Evolutionary conservation across 345 rosid species (phyloP).

Genomic region (Arabidopsis suecica): DNA sequence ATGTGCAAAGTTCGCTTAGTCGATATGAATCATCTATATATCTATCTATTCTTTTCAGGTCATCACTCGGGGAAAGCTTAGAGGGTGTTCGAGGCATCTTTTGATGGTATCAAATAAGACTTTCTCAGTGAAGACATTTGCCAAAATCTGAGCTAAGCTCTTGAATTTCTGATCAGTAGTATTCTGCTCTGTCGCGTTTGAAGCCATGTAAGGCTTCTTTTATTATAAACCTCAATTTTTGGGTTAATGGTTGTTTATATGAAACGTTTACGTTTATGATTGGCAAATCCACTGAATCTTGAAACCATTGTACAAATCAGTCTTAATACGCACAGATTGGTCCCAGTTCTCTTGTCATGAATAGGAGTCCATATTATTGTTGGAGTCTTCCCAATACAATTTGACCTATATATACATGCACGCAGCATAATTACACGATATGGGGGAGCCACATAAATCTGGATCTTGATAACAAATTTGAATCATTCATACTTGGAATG

Average conservation of each 20-base stretch:
- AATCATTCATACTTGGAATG: conserved; percentile 51
- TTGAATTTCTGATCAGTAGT: neutral
- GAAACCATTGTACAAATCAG: neutral
- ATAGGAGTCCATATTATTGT: too few species aligned
- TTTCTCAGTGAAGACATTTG: neutral
- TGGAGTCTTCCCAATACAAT: too few species aligned
- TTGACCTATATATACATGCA: too few species aligned
- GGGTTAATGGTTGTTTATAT: neutral
- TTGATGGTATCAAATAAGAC: conserved; percentile 4
- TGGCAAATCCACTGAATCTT: neutral
- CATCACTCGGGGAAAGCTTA: conserved; percentile 46
- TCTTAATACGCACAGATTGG: too few species aligned
- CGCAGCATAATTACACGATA: too few species aligned
- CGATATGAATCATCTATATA: neutral
- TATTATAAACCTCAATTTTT: neutral
- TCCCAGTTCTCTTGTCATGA: too few species aligned
- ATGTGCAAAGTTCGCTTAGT: neutral
- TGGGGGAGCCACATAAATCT: too few species aligned
- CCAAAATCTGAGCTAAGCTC: neutral
- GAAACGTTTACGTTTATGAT: neutral
- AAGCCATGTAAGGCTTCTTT: conserved; percentile 8
- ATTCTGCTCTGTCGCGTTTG: neutral
- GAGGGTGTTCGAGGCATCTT: conserved; percentile 46
- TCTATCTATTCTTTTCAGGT: conserved; percentile 30
- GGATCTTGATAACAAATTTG: too few species aligned